Conservation (phyloP, 805 yeast species). For the Barnettozyma sucrosica region DNA sequence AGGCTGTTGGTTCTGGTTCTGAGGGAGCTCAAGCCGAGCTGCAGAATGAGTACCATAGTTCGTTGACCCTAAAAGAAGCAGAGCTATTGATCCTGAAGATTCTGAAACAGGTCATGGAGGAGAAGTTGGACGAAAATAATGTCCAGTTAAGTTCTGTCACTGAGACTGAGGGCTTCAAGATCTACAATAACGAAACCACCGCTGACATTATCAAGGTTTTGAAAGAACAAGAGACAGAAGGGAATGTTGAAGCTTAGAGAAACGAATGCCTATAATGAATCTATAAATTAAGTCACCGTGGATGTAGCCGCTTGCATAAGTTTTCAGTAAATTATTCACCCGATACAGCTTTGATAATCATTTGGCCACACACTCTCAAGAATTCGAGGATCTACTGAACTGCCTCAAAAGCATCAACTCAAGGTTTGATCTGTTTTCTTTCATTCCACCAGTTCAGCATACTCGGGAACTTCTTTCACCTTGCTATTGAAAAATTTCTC, state of each 20-base stretch:
- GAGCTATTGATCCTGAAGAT: conserved; percentile 84
- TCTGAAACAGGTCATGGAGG: conserved; percentile 98
- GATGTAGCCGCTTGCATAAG: not conserved
- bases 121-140: conserved; percentile 88
- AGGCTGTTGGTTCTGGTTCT: conserved; percentile 97
- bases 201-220: conserved; percentile 72
- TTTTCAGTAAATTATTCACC: not conserved
- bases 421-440: too few relatives aligned
- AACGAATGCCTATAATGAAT: conserved; percentile 1
- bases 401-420: too few relatives aligned
- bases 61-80: conserved; percentile 87
- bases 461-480: conserved; percentile 87
- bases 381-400: too few relatives aligned
- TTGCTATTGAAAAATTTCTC: conserved; percentile 84
- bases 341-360: not conserved
- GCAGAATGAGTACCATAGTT: conserved; percentile 92
- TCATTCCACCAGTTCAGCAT: conserved; percentile 70
- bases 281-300: not conserved
- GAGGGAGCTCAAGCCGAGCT: conserved; percentile 99
- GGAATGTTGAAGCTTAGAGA: conserved; percentile 23
- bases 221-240: conserved; percentile 61
- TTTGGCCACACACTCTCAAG: not conserved
- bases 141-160: conserved; percentile 95
- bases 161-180: conserved; percentile 74
- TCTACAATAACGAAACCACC: conserved; percentile 78